phyloP scores from a whole-genome alignment of 345 rosid species.

The Bretschneidera sinensis region DNA sequence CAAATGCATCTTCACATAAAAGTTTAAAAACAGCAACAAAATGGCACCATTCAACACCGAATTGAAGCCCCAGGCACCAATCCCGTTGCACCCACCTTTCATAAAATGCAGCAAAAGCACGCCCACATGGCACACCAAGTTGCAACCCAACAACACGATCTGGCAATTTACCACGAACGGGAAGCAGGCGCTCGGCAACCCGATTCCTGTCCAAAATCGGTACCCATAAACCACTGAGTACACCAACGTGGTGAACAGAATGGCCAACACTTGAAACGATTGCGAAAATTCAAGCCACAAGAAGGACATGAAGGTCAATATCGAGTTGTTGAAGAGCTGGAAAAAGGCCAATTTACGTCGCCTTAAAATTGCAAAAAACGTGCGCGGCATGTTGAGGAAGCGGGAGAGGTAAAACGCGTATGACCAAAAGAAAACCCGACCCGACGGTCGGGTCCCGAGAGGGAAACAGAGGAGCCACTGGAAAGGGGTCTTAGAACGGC shows the following conservation, averaged over 20 bases:
- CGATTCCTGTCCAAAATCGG: conserved; percentile 64
- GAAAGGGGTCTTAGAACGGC: conserved; percentile 59
- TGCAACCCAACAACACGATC: conserved; percentile 49
- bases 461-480: conserved; percentile 97
- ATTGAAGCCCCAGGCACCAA: conserved; percentile 70
- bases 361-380: conserved; percentile 49
- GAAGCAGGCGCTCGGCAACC: conserved; percentile 45
- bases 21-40: conserved; percentile 55
- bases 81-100: conserved; percentile 82
- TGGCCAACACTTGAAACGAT: conserved; percentile 81
- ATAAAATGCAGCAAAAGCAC: conserved; percentile 56
- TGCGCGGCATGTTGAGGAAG: conserved; percentile 71
- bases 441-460: conserved; percentile 83
- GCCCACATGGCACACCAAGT: conserved; percentile 57
- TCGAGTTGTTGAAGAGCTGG: conserved; percentile 64
- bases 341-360: conserved; percentile 46
- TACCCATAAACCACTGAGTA: conserved; percentile 71
- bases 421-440: conserved; percentile 97
- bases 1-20: conserved; percentile 36
- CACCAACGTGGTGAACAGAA: conserved; percentile 59
- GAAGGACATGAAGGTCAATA: conserved; percentile 58
- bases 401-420: conserved; percentile 78
- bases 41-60: conserved; percentile 52
- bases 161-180: conserved; percentile 63
- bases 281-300: conserved; percentile 90